These are phyloP conservation scores for Coemansia sp. DNA, from an alignment of 371 early-diverging fungal genomes.

Conservation along the genomic window DNA sequence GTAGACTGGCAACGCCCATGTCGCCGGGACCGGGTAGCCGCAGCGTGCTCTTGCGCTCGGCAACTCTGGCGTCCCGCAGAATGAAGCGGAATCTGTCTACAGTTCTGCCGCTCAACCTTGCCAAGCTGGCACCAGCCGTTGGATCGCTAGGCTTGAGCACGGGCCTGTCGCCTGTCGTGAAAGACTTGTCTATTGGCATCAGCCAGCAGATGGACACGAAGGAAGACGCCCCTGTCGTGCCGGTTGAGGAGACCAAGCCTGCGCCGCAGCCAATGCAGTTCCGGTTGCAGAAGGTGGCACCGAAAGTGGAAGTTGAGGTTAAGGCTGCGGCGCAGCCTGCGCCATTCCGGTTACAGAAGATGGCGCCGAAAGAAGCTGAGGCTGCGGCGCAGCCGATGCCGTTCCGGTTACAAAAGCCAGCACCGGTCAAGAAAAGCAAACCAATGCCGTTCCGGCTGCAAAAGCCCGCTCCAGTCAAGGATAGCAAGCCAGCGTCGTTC, in stretches of 20 bases:
- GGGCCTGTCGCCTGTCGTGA: conserved; percentile 39
- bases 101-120: conserved; percentile 6
- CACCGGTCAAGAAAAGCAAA: not conserved
- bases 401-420: not conserved
- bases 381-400: not conserved
- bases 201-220: not conserved
- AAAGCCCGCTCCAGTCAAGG: not conserved
- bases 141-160: conserved; percentile 20
- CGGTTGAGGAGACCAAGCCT: not conserved
- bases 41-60: conserved; percentile 4
- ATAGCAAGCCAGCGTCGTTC: not conserved
- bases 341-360: not conserved
- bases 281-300: conserved; percentile 33
- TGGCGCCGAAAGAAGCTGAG: not conserved
- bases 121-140: not conserved
- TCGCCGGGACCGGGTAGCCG: not conserved
- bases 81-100: conserved; percentile 15
- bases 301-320: not conserved
- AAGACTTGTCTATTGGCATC: conserved; percentile 24
- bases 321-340: not conserved
- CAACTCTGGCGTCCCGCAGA: conserved; percentile 31
- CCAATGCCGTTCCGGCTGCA: not conserved
- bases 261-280: conserved; percentile 28
- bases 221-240: not conserved
- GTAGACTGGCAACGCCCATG: not conserved